Base-by-base conservation (phyloP, 768 basidiomycete genomes). In the Tricholoma bakamatsutake region DNA sequence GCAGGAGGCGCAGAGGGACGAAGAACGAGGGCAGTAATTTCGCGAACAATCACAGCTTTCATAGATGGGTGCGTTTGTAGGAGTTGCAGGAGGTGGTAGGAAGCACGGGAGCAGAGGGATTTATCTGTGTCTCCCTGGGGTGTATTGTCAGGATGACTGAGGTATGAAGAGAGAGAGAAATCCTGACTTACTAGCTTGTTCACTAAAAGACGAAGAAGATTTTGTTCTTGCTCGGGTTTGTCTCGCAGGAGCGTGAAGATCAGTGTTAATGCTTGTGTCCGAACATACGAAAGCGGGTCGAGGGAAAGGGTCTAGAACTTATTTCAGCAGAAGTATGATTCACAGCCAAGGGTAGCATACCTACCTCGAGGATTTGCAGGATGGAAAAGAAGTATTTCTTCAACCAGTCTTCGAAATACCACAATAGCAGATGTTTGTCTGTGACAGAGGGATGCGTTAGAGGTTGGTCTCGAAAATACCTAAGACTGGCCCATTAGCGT, bases 161-260 rank as follows among this genome's bases (percentile, higher is more conserved):
- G 27, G 13, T 9, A 43, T 52, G 24, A 45, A 8, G 34, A 24
- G 58, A 8, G 58, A 8, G 39, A 53, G 50, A 13, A 52, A 4
- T 12, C 39, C 9, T 30, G 39, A 70, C 87, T 50, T 59, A 88
- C 93, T 18, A 99, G 82, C 69, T 98, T 98, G 76, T 98, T 96
- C 33, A 93, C 93, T 7, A 98, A 84, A 5, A 98, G 75, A 28
- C 88, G 83, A 5, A 98, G 81, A 30, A 98, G 74, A 73, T 99
- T 99, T 65, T 98, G 93, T 67, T 98, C 97, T 68, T 99, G 97
- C 68, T 99, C 97, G 0, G 96, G 93, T 63, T 93, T 94, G 57
- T 88, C 88, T 31, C 83, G 81, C 10, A 99, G 82, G 4, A 98
- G 82, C 28, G 83, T 86, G 67, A 80, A 83, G 34, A 94, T 83